Conservation (phyloP, 805 yeast species). For the Geotrichum ghanense region DNA sequence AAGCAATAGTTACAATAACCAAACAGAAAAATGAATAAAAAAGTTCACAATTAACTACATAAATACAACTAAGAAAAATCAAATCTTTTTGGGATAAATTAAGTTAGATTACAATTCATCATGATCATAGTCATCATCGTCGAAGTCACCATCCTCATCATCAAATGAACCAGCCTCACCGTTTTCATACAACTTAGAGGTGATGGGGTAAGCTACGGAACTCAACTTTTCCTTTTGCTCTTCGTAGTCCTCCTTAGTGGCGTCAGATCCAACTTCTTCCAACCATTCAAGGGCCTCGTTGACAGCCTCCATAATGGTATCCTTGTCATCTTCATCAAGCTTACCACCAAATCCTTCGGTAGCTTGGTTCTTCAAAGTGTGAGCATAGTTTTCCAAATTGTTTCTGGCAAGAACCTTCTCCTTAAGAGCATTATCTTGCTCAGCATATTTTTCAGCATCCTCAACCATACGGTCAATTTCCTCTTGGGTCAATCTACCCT, state of each 20-base stretch:
- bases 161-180: conserved; percentile 34
- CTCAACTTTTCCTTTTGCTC: conserved; percentile 80
- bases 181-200: conserved; percentile 69
- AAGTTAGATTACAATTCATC: conserved; percentile 37
- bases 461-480: conserved; percentile 96
- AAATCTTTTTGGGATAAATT: neutral
- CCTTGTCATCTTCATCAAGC: conserved; percentile 84
- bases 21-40: no score
- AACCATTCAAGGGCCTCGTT: conserved; percentile 81
- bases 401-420: conserved; percentile 83
- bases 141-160: conserved; percentile 43
- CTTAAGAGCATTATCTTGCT: conserved; percentile 77
- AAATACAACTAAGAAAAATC: conserved; percentile 1
- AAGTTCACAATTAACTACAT: no score
- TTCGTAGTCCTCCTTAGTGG: conserved; percentile 84
- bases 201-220: conserved; percentile 81
- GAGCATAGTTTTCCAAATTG: conserved; percentile 79
- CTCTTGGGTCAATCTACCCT: conserved; percentile 87
- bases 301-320: conserved; percentile 74
- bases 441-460: conserved; percentile 91
- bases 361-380: conserved; percentile 64
- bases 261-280: conserved; percentile 76
- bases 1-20: no score
- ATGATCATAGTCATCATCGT: conserved; percentile 59
- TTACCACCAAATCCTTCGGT: conserved; percentile 57